These are phyloP conservation scores for Pilaira anomala DNA, from an alignment of 192 early-diverging fungal species.

Conservation along the genomic window DNA sequence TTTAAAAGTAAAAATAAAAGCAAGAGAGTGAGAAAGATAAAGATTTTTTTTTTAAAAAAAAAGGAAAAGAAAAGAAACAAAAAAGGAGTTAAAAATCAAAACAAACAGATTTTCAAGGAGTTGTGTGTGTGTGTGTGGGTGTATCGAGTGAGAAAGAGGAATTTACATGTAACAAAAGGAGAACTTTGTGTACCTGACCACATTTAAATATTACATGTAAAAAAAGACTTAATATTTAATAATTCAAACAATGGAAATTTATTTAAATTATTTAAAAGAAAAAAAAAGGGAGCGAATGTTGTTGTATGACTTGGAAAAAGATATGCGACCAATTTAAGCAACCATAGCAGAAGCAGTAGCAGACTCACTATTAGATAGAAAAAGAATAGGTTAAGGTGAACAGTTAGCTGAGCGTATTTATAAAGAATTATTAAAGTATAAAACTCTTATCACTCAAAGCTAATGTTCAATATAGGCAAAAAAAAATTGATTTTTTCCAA, in stretches of 20 bases:
- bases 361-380: conserved; percentile 29
- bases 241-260: background rate
- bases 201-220: too few species aligned
- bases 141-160: too few species aligned
- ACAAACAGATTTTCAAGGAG: background rate
- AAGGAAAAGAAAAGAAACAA: background rate
- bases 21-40: too few species aligned
- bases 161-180: too few species aligned
- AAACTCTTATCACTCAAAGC: conserved; percentile 17
- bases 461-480: conserved; percentile 25
- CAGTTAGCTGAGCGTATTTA: conserved; percentile 7
- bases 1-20: background rate
- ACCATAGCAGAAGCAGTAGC: conserved; percentile 42
- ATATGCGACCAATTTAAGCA: conserved; percentile 26
- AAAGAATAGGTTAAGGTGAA: conserved; percentile 2
- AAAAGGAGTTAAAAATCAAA: background rate
- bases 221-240: background rate
- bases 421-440: background rate
- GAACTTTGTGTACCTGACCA: too few species aligned
- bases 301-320: too few species aligned
- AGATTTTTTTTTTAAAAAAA: too few species aligned
- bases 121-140: too few species aligned
- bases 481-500: background rate
- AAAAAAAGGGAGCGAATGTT: conserved; percentile 1
- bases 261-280: background rate